Conservation (phyloP, 1,284 basidiomycete species). For the Thecaphora thlaspeos region DNA sequence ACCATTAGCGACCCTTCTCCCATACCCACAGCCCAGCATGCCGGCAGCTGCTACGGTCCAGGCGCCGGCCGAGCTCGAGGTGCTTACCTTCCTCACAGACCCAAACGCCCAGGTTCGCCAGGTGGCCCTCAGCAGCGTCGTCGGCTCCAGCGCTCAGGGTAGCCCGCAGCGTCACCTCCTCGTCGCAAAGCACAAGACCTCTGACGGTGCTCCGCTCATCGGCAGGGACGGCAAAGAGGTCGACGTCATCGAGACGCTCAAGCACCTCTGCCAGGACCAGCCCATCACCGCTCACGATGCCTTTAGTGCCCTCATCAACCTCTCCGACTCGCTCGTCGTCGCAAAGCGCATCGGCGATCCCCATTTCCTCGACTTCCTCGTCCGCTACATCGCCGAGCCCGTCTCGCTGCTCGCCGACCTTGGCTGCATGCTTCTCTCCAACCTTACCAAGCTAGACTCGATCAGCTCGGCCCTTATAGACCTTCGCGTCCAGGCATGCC, state of each 20-base stretch:
- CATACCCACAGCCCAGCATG: background rate
- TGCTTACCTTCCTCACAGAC: slow-evolving; percentile 81
- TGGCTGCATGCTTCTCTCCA: slow-evolving; percentile 93
- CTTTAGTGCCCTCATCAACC: slow-evolving; percentile 87
- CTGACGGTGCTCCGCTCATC: slow-evolving; percentile 35
- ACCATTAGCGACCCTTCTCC: no score
- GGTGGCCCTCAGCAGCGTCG: slow-evolving; percentile 77
- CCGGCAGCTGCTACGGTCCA: background rate
- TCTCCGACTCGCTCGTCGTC: slow-evolving; percentile 79
- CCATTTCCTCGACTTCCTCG: slow-evolving; percentile 77
- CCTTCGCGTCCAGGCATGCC: slow-evolving; percentile 60
- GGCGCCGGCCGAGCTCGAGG: slow-evolving; percentile 61
- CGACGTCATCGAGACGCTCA: slow-evolving; percentile 66
- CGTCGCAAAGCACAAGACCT: slow-evolving; percentile 40
- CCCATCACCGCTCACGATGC: slow-evolving; percentile 84
- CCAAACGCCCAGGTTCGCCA: slow-evolving; percentile 82
- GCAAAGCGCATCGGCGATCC: slow-evolving; percentile 69
- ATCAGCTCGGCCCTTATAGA: slow-evolving; percentile 70
- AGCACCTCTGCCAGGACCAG: slow-evolving; percentile 81
- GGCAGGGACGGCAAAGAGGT: slow-evolving; percentile 46
- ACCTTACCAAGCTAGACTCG: slow-evolving; percentile 77
- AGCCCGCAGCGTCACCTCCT: slow-evolving; percentile 44
- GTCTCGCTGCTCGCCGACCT: slow-evolving; percentile 87
- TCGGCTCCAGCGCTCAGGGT: slow-evolving; percentile 59
- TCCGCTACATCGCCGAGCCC: slow-evolving; percentile 86